Percentiles rank a stretch among this genome's conserved stretches.
These are phyloP conservation scores for Hortaea werneckii DNA, from an alignment of 2,329 filamentous ascomycete species.

Conservation along the genomic window DNA sequence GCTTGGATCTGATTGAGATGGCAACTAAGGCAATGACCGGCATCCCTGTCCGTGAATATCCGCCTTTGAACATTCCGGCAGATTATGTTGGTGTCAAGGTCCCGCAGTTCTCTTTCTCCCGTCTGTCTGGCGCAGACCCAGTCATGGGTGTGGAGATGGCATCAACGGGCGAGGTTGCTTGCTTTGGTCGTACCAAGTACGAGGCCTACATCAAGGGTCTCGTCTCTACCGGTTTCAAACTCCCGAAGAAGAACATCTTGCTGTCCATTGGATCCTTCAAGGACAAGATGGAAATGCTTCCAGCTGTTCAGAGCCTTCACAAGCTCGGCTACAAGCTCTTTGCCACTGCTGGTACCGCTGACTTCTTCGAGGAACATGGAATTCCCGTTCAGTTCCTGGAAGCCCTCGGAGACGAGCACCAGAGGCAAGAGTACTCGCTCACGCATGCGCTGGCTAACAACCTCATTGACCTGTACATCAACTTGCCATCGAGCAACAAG, in stretches of 20 bases:
- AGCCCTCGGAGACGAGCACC: conserved; percentile 66
- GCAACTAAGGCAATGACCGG: conserved; percentile 94
- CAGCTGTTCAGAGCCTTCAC: conserved; percentile 80
- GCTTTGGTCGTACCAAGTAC: conserved; percentile 90
- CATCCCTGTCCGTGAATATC: conserved; percentile 72
- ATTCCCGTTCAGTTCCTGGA: conserved; percentile 91
- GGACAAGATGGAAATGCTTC: conserved; percentile 95
- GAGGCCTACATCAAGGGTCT: conserved; percentile 96
- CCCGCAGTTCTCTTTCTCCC: conserved; percentile 97
- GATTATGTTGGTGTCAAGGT: conserved; percentile 95
- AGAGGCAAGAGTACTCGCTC: conserved; percentile 92
- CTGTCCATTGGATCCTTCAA: conserved; percentile 95
- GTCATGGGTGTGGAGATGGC: conserved; percentile 98
- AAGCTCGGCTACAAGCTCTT: conserved; percentile 91
- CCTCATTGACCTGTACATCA: conserved; percentile 97
- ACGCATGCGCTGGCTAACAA: conserved; percentile 96
- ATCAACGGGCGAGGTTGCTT: conserved; percentile 95
- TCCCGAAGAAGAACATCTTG: conserved; percentile 90
- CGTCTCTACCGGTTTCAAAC: conserved; percentile 89
- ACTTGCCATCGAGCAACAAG: conserved; percentile 95
- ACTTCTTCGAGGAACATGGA: conserved; percentile 88
- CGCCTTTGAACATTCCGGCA: conserved; percentile 60
- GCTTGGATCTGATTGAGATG: conserved; percentile 95
- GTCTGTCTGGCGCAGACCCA: conserved; percentile 91
- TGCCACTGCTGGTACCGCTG: conserved; percentile 89